A percentile compares a stretch with the other conserved stretches of the same genome.
Evolutionary conservation across 345 rosid species (phyloP).

Genomic region (Eucalyptus virginea): DNA sequence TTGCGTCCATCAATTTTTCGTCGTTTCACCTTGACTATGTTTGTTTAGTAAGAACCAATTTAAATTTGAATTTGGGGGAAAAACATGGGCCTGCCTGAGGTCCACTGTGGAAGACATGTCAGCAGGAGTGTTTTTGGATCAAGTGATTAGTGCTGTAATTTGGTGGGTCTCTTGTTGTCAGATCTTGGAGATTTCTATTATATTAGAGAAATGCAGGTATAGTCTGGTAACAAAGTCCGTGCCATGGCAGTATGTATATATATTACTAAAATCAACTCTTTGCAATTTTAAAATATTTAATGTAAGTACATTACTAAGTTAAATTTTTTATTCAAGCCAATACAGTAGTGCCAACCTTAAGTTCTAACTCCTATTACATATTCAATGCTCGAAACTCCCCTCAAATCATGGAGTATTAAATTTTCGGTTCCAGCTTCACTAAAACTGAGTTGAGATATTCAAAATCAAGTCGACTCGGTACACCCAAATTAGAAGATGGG

Average conservation of each 20-base stretch:
- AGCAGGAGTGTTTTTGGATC: neutral
- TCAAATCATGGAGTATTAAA: too few relatives aligned
- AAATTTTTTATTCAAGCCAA: too few relatives aligned
- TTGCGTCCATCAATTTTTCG: neutral
- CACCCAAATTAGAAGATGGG: too few relatives aligned
- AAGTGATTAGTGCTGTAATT: neutral
- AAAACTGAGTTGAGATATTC: too few relatives aligned
- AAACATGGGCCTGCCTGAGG: neutral
- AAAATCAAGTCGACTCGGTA: too few relatives aligned
- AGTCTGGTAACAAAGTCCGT: neutral
- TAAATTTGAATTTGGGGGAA: neutral
- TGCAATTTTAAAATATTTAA: neutral
- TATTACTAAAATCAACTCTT: neutral
- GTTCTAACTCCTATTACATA: too few relatives aligned
- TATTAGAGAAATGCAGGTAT: neutral
- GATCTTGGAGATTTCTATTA: neutral
- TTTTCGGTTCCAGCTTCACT: too few relatives aligned
- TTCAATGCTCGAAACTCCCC: too few relatives aligned
- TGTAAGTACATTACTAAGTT: neutral
- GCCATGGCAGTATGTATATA: neutral
- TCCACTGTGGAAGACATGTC: too few relatives aligned
- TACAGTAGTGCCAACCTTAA: too few relatives aligned
- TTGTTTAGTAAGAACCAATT: neutral
- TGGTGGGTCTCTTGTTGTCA: neutral
- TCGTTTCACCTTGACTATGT: neutral